A percentile compares a stretch with the other conserved stretches of the same genome.
Conservation (phyloP, 2,329 filamentous ascomycete species). For the Aspergillus hortae region DNA sequence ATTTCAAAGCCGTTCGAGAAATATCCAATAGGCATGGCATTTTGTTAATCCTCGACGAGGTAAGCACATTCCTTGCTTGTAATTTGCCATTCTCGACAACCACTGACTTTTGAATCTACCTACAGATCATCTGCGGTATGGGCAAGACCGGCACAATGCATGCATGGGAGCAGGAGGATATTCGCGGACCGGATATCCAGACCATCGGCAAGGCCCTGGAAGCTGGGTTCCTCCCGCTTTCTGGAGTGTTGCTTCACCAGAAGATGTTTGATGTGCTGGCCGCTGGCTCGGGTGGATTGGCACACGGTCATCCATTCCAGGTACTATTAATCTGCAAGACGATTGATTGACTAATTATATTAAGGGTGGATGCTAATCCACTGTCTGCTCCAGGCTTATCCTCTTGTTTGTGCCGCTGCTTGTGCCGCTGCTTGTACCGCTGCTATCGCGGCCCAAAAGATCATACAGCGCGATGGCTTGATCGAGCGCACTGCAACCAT, state of each 20-base stretch:
- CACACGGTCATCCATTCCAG: conserved; percentile 1
- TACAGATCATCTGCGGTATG: conserved; percentile 3
- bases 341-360: background rate
- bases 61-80: background rate
- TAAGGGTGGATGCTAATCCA: background rate
- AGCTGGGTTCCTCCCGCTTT: conserved; percentile 1
- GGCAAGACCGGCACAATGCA: conserved; percentile 1
- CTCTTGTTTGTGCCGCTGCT: conserved; percentile 1
- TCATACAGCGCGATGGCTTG: background rate
- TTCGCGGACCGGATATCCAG: background rate
- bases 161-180: conserved; percentile 4
- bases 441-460: conserved; percentile 1
- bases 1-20: background rate
- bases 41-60: conserved; percentile 3
- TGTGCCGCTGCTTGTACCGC: conserved; percentile 4
- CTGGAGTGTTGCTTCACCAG: conserved; percentile 1
- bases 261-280: conserved; percentile 3
- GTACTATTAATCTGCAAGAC: background rate
- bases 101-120: background rate
- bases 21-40: background rate
- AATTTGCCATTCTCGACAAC: no score
- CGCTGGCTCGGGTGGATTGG: background rate
- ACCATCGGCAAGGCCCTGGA: conserved; percentile 4
- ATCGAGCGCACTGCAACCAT: background rate
- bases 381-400: background rate